phyloP scores from a whole-genome alignment of 73 alveolate species.

The Durusdinium trenchii region DNA sequence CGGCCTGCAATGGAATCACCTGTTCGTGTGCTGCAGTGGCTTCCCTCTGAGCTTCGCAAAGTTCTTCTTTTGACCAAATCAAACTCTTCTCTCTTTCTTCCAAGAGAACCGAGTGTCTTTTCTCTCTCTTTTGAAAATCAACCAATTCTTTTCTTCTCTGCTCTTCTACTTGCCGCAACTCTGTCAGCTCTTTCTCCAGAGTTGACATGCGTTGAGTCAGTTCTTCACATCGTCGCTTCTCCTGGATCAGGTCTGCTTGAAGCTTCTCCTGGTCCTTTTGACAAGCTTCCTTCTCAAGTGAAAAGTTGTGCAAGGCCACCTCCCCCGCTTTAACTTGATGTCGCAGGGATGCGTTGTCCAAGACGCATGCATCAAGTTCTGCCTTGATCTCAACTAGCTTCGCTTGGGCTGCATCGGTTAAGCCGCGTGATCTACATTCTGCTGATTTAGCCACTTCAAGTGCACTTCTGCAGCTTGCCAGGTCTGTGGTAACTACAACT shows the following conservation, averaged over 20 bases:
- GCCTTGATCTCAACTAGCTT: conserved; percentile 6
- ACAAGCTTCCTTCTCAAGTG: neutral
- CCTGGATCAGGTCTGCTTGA: neutral
- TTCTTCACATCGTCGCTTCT: neutral
- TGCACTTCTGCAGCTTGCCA: neutral
- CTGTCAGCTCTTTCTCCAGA: neutral
- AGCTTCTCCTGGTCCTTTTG: neutral
- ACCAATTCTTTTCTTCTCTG: neutral
- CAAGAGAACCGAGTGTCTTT: no score
- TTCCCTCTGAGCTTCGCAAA: neutral
- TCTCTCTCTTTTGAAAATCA: neutral
- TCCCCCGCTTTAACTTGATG: neutral
- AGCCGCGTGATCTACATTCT: neutral
- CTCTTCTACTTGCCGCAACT: neutral
- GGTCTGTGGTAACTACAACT: neutral
- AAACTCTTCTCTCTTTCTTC: no score
- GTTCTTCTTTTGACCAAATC: no score
- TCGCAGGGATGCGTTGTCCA: neutral
- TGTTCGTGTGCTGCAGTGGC: conserved; percentile 12
- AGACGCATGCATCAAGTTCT: neutral
- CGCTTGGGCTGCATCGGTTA: neutral
- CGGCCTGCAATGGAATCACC: conserved; percentile 23
- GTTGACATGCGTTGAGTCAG: neutral
- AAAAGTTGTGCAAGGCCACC: neutral
- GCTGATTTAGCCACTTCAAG: conserved; percentile 20